phyloP scores from a whole-genome alignment of 179 eudicot species.

The Heliamphora pulchella region DNA sequence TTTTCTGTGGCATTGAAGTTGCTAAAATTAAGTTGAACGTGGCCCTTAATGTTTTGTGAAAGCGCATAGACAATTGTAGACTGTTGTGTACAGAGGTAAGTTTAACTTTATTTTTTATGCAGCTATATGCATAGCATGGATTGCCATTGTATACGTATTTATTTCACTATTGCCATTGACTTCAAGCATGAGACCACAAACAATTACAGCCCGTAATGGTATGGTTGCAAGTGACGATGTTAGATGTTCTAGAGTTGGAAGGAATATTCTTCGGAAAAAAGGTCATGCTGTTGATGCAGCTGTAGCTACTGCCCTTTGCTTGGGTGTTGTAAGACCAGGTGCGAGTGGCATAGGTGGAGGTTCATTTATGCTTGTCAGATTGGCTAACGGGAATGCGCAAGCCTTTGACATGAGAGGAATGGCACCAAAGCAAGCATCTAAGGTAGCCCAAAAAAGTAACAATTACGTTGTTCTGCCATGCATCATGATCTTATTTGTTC shows the following conservation, averaged over 20 bases:
- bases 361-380: conserved; percentile 35
- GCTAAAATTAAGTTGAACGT: too few relatives aligned
- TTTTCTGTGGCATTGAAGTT: too few relatives aligned
- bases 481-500: too few relatives aligned
- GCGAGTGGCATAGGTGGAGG: conserved; percentile 55
- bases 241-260: conserved; percentile 37
- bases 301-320: conserved; percentile 38
- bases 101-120: neutral
- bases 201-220: conserved; percentile 18
- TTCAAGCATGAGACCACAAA: conserved; percentile 20
- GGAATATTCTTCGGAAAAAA: conserved; percentile 26
- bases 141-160: neutral
- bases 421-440: conserved; percentile 35
- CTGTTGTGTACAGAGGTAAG: too few relatives aligned
- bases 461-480: too few relatives aligned
- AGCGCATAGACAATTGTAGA: too few relatives aligned
- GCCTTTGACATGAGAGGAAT: conserved; percentile 43
- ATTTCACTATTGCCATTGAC: neutral
- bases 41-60: too few relatives aligned
- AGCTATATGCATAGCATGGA: conserved; percentile 11
- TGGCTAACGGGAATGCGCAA: conserved; percentile 16
- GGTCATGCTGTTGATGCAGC: conserved; percentile 47
- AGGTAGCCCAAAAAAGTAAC: conserved; percentile 17
- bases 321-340: conserved; percentile 44
- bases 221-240: conserved; percentile 42